phyloP scores from a whole-genome alignment of 352 stramenopile species.

The Phytopythium boreale region DNA sequence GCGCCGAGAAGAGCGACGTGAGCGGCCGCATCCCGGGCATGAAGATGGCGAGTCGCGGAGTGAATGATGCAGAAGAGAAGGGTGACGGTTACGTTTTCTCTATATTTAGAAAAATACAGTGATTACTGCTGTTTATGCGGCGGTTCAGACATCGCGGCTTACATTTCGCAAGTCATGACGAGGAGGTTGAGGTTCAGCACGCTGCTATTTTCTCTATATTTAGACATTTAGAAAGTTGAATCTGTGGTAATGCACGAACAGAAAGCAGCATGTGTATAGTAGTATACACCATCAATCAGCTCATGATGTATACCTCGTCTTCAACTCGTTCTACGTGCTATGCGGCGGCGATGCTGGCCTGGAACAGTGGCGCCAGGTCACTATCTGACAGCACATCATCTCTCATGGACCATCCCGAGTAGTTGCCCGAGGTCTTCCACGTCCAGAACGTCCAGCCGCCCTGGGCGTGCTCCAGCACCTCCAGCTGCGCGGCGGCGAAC shows the following conservation, averaged over 20 bases:
- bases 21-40: neutral
- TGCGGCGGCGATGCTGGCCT: neutral
- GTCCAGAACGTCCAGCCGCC: conserved; percentile 68
- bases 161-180: neutral
- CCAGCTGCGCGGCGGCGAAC: conserved; percentile 46
- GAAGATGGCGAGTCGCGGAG: neutral
- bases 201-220: neutral
- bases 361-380: neutral
- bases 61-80: neutral
- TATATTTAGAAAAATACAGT: no score
- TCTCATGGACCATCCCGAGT: conserved; percentile 61
- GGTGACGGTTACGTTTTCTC: no score
- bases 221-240: no score
- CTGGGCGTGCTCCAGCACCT: conserved; percentile 41
- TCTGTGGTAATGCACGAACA: no score
- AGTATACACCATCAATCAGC: no score
- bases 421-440: conserved; percentile 46
- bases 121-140: no score
- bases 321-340: no score
- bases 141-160: neutral
- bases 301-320: no score
- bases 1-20: neutral
- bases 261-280: no score
- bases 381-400: conserved; percentile 47
- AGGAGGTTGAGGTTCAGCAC: neutral